Evolutionary conservation across 805 yeast genomes (phyloP), one percentile per base, ranked within the genome.

Genomic region (Yarrowia yakushimensis): DNA sequence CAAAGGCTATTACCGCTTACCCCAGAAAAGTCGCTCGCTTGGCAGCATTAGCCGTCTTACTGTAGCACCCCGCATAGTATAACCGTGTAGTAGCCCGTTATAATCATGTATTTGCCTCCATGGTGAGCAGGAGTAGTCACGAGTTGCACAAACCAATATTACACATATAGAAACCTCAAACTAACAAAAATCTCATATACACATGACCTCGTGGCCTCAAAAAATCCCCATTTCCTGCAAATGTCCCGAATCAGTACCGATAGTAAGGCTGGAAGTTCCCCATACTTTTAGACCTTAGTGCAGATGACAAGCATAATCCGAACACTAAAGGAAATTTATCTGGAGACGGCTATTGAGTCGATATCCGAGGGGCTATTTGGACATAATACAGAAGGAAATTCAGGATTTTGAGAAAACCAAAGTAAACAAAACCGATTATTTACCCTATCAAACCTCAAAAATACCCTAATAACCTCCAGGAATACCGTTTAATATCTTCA

Each of bases 301-400:
- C 55, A 31, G 37, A 18, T 31, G 22, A 48, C 55, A 48, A 22
- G 55, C 31, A 39, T 37, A 31, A 10, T 15, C 18, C 17, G 20
- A 45, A 45, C 52, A 45, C 25, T 30, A 45, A 45, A 6, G 30
- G 36, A 45, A 45, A 45, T 28, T 45, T 45, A 45, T 45, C 34
- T 48, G 55, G 39, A 48, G n/a, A 48, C 55, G 55, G 55, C 55
- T 48, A 48, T 48, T 48, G 55, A 48, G 55, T 23, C 55, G 55
- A 33, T 48, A 48, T 31, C 55, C 55, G 55, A 13, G 27, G 27
- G 8, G 27, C 25, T 15, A 2, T 5, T 4, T 43, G 10, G 18
- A 30, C n/a, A n/a, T n/a, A n/a, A n/a, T n/a, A n/a, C n/a, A n/a
- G n/a, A n/a, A n/a, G n/a, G n/a, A n/a, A n/a, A n/a, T n/a, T n/a